Base-by-base conservation (phyloP, 352 stramenopile genomes). In the Pelagophyceae sp. region DNA sequence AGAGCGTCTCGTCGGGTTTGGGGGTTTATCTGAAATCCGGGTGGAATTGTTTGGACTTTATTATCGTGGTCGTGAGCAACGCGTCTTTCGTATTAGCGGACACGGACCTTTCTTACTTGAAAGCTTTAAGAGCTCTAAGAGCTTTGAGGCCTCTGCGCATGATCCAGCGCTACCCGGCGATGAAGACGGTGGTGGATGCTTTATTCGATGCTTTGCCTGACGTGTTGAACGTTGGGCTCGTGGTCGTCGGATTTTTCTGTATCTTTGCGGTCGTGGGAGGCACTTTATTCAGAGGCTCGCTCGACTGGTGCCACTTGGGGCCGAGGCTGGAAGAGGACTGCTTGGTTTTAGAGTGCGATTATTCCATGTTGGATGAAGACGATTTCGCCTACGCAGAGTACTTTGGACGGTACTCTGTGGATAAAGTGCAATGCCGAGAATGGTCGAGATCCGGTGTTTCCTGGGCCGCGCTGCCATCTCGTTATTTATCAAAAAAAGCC, bases 1-100 rank as follows among this genome's bases (percentile, higher is more conserved):
- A 93, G 79, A 92, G 94, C 51, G 25, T 84, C 25, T 77, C 88
- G 0, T 79, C 82, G 1, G 87, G 84, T 0, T 79, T 86, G 35
- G 83, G 87, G 3, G 85, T 84, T 19, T 96, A 96, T 77, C 79
- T 92, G 0, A 80, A 83, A 0, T 87, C 93, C 78, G 83, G 80
- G 17, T 95, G 90, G 90, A 94, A 95, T 60, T 72, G 90, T 31
- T 82, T 95, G 40, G 90, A 95, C 77, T 94, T 94, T 75, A 78
- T 91, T 31, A 89, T 94, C 50, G 90, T 95, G 71, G 27, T 35
- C 70, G 70, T 75, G 77, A 64, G 31, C 3, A 40, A 31, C 70
- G 45, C n/a, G 20, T 80, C 82, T 17, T 63, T 87, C 27, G 32
- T 37, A 6, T 27, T 70, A 11, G n/a, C n/a, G n/a, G n/a, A n/a